Base-by-base conservation (phyloP, 1,284 basidiomycete genomes). In the Ganoderma lucidum region DNA sequence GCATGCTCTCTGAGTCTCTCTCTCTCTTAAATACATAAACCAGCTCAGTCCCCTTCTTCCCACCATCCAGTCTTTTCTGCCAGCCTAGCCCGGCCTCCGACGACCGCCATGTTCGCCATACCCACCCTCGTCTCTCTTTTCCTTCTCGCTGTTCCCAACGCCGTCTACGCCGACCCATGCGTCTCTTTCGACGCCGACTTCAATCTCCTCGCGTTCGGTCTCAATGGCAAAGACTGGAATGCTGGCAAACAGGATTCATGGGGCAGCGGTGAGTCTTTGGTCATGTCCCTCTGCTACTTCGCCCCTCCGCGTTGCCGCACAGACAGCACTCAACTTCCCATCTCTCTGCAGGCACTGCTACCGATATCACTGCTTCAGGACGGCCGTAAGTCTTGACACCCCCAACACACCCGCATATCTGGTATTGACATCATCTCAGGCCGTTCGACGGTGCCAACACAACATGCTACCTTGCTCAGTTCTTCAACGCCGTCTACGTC, bases 401-500 rank as follows among this genome's bases (percentile, higher is more conserved):
- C 59, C 67, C 63, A 51, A 59, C 28, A 17, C 19, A 55, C 59
- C 64, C 23, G 4, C 23, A 5, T 10, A 61, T 55, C 9, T 72
- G 51, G 35, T 37, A 39, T 64, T 70, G 15, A 64, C 17, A 35
- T 45, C 58, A 17, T 44, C 41, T 56, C 70, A 93, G 92, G 60
- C 86, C 93, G 23, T 94, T 94, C 73, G 83, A 93, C 76, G 89
- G 87, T 42, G 72, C 78, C 23, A 88, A 87, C 78, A 87, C 90
- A 3, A 91, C 89, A 19, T 94, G 93, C 80, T 94, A 90, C 81
- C 85, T 94, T 64, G 85, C 92, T 10, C 87, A 93, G 87, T 94
- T 89, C 79, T 84, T 82, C 74, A 93, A 94, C 74, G 88, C 93
- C 51, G 85, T 96, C 77, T 96, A 96, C 77, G 88, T 96, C 53